Evolutionary conservation across 2,329 filamentous ascomycete species (phyloP).

Genomic region (Westerdykella ornata): DNA sequence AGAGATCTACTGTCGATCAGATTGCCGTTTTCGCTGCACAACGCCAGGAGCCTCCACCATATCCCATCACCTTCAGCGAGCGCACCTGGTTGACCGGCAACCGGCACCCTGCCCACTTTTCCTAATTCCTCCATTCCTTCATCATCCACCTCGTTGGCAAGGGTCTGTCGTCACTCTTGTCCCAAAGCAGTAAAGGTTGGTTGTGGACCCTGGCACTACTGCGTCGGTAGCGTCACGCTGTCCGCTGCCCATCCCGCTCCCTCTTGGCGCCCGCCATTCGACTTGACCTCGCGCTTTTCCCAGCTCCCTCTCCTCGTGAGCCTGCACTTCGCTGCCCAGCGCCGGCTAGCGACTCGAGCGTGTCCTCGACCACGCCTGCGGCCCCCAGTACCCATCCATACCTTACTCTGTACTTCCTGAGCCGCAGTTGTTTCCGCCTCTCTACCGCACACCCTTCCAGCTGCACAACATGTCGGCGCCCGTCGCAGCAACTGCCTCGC

Average conservation of each 20-base stretch:
- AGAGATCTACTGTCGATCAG: no score
- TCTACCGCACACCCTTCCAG: not conserved
- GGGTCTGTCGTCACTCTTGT: not conserved
- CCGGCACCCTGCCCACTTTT: not conserved
- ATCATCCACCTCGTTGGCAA: not conserved
- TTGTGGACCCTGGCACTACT: not conserved
- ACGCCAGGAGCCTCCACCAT: no score
- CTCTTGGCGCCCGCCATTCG: not conserved
- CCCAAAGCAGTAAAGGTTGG: not conserved
- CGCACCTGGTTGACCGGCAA: not conserved
- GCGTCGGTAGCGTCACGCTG: not conserved
- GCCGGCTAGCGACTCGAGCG: not conserved
- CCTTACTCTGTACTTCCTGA: not conserved
- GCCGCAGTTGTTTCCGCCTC: not conserved
- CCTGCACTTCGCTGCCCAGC: not conserved
- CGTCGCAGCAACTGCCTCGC: not conserved
- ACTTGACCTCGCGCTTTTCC: not conserved
- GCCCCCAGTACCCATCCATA: not conserved
- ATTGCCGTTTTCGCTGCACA: no score
- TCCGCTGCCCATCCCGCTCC: not conserved
- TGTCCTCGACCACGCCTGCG: not conserved
- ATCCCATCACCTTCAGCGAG: no score
- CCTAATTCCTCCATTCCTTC: not conserved
- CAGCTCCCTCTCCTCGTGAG: not conserved
- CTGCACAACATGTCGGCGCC: not conserved